Conservation (phyloP, 768 basidiomycete genomes). For the Mycena haematopus region DNA sequence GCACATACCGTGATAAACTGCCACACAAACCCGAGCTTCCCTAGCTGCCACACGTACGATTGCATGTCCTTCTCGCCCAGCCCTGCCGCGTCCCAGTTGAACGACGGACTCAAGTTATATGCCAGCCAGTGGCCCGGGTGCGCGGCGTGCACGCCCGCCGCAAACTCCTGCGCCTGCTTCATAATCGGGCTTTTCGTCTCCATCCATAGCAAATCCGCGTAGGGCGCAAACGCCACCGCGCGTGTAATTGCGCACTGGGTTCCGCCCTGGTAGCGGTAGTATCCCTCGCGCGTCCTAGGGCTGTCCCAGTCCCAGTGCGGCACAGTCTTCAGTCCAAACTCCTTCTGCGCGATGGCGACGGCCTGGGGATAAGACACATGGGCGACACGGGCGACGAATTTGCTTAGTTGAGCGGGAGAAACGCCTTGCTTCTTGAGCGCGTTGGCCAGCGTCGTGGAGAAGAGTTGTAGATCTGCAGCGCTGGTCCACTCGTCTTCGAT, state of each 20-base stretch:
- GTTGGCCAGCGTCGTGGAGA: conserved; percentile 71
- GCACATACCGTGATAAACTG: conserved; percentile 93
- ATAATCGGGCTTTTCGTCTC: conserved; percentile 96
- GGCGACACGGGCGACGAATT: conserved; percentile 68
- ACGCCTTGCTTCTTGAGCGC: conserved; percentile 69
- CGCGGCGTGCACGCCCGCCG: conserved; percentile 81
- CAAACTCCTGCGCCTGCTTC: conserved; percentile 90
- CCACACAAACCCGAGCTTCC: conserved; percentile 97
- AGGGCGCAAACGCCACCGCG: conserved; percentile 91
- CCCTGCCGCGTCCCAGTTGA: conserved; percentile 95
- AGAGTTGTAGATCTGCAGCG: conserved; percentile 81
- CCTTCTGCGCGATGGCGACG: conserved; percentile 75
- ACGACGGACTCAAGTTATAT: conserved; percentile 94
- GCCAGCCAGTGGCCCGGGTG: conserved; percentile 94
- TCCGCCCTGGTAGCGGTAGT: conserved; percentile 96
- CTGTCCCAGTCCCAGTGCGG: conserved; percentile 97
- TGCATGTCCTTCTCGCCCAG: conserved; percentile 86
- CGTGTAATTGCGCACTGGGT: conserved; percentile 94
- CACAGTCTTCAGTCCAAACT: conserved; percentile 73
- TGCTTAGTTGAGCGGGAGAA: conserved; percentile 54
- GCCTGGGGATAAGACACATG: conserved; percentile 75
- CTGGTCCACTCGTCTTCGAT: conserved; percentile 89
- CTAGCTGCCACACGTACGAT: conserved; percentile 89
- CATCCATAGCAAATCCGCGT: conserved; percentile 94
- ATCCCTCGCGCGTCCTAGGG: conserved; percentile 94